A percentile compares a stretch with the other conserved stretches of the same genome.
Conservation (phyloP, 169 alveolate species). For the Eimeria acervulina region DNA sequence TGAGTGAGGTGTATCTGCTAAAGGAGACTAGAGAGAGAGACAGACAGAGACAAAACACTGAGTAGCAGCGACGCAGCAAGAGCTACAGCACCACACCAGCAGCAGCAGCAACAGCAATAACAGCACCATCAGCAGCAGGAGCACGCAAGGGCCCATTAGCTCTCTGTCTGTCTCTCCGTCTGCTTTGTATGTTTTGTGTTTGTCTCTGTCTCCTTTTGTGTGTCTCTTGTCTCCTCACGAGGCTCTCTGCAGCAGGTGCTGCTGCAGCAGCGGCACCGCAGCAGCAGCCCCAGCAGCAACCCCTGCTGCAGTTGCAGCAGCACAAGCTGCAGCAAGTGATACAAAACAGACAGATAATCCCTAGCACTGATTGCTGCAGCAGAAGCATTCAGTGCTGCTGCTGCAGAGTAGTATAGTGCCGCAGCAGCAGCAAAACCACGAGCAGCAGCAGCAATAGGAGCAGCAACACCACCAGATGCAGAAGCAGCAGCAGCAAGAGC, state of each 20-base stretch:
- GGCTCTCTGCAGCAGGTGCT: neutral
- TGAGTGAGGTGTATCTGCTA: too few species aligned
- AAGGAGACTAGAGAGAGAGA: too few species aligned
- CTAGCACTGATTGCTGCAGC: too few species aligned
- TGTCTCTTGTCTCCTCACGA: neutral
- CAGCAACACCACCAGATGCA: neutral
- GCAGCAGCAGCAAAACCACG: neutral
- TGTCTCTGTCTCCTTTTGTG: neutral
- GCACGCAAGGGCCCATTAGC: neutral
- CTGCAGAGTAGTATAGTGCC: neutral
- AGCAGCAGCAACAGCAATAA: too few species aligned
- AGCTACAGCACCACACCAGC: too few species aligned
- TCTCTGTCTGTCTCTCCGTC: neutral
- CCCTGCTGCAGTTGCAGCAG: neutral
- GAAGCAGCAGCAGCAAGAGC: neutral
- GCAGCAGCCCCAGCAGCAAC: neutral
- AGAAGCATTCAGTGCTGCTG: too few species aligned
- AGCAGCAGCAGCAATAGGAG: neutral
- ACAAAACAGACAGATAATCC: neutral
- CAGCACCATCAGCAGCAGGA: constrained; percentile 1
- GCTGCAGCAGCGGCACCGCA: neutral
- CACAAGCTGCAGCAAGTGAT: neutral
- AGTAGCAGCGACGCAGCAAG: too few species aligned
- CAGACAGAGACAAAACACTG: too few species aligned
- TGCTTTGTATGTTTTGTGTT: too few species aligned